Percentiles rank a stretch among this genome's conserved stretches.
Evolutionary conservation across 1,284 basidiomycete species (phyloP).

Genomic region (Sanghuangporus weigelae): DNA sequence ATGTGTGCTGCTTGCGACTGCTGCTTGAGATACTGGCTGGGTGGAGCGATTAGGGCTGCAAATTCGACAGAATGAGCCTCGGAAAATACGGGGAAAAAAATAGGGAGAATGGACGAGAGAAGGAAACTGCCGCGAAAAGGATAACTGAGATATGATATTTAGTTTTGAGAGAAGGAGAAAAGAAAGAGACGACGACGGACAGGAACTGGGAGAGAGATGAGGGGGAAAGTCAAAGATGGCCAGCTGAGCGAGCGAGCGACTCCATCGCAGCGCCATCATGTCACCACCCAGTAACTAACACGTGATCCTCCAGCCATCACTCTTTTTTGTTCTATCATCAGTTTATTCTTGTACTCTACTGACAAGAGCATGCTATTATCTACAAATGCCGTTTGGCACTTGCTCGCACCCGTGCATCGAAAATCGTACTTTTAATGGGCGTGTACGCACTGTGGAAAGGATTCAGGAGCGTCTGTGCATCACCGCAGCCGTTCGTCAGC

Average conservation of each 20-base stretch:
- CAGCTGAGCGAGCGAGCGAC: constrained; percentile 3
- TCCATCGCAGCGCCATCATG: not conserved
- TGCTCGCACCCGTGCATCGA: constrained; percentile 79
- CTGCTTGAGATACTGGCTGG: constrained; percentile 25
- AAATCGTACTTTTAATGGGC: constrained; percentile 69
- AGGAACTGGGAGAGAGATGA: constrained; percentile 24
- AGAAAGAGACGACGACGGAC: constrained; percentile 22
- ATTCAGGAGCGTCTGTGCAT: constrained; percentile 73
- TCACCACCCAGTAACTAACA: not conserved
- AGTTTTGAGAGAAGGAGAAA: constrained; percentile 18
- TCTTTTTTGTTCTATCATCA: not conserved
- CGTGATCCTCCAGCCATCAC: not conserved
- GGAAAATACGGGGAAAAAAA: constrained; percentile 19
- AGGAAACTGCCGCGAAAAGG: constrained; percentile 20
- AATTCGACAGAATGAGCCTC: constrained; percentile 4
- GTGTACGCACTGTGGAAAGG: constrained; percentile 91
- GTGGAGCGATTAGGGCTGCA: constrained; percentile 20
- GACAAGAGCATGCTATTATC: not conserved
- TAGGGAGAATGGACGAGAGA: constrained; percentile 13
- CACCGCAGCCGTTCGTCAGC: not conserved
- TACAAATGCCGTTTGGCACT: constrained; percentile 71
- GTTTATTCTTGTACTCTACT: not conserved
- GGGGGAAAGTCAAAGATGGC: constrained; percentile 5
- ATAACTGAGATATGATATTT: constrained; percentile 16
- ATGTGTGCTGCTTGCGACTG: constrained; percentile 36